These are phyloP conservation scores for Orbilia quercus DNA, from an alignment of 2,329 filamentous ascomycete species.

Conservation along the genomic window DNA sequence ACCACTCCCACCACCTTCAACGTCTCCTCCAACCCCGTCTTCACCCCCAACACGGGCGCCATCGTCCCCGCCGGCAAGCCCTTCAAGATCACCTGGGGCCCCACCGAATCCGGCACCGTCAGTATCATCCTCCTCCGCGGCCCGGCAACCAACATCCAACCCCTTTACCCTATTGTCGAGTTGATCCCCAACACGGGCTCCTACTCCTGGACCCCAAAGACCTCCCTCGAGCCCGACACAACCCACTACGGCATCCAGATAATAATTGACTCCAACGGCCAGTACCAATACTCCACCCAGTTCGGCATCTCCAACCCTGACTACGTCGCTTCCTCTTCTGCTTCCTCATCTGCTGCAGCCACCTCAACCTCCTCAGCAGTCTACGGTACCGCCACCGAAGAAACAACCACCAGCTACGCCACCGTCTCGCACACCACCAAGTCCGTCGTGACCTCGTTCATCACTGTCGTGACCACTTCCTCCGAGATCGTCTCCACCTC, in stretches of 20 bases:
- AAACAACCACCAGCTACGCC: conserved; percentile 56
- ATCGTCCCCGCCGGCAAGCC: conserved; percentile 69
- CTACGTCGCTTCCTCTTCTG: conserved; percentile 26
- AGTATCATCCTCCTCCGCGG: conserved; percentile 72
- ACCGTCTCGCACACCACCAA: conserved; percentile 53
- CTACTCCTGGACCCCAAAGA: conserved; percentile 69
- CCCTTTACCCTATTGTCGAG: conserved; percentile 66
- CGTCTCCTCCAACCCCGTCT: conserved; percentile 69
- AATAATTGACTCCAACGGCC: conserved; percentile 70
- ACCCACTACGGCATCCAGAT: conserved; percentile 71
- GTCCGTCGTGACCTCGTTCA: conserved; percentile 57
- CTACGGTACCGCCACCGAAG: conserved; percentile 41
- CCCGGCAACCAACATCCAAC: conserved; percentile 68
- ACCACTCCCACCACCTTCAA: conserved; percentile 58
- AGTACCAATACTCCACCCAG: conserved; percentile 73
- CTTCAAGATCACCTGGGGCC: conserved; percentile 71
- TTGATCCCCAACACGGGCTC: conserved; percentile 69
- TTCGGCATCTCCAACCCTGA: conserved; percentile 70
- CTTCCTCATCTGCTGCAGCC: conserved; percentile 30
- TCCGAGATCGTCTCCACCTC: conserved; percentile 38
- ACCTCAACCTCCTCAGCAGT: conserved; percentile 33
- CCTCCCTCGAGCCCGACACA: conserved; percentile 66
- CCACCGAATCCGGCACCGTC: conserved; percentile 66
- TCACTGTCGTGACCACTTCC: conserved; percentile 43
- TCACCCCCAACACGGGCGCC: conserved; percentile 67